These are phyloP conservation scores for Pseudogymnoascus sp. DNA, from an alignment of 2,329 filamentous ascomycete species.

Conservation along the genomic window DNA sequence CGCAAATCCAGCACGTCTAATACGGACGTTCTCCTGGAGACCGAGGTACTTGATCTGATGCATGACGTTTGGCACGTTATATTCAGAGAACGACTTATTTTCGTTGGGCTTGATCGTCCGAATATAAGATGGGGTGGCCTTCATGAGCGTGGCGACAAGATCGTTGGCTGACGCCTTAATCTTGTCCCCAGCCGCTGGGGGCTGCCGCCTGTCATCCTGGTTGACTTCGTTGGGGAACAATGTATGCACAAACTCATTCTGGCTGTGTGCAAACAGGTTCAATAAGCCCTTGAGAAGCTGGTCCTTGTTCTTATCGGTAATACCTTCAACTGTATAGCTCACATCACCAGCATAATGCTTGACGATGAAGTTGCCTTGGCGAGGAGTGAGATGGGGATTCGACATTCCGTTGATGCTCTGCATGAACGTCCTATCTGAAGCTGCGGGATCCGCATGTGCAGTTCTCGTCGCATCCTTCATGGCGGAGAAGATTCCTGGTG, in stretches of 20 bases:
- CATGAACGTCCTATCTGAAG: constrained; percentile 93
- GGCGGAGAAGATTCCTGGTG: constrained; percentile 87
- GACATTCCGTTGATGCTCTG: constrained; percentile 85
- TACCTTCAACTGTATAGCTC: constrained; percentile 85
- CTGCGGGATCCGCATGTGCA: constrained; percentile 89
- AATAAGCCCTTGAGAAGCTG: constrained; percentile 89
- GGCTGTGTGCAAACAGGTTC: constrained; percentile 74
- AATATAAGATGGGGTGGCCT: constrained; percentile 94
- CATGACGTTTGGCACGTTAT: constrained; percentile 83
- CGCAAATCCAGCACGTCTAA: constrained; percentile 90
- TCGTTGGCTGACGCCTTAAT: constrained; percentile 94
- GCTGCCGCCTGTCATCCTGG: constrained; percentile 88
- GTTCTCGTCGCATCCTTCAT: constrained; percentile 97
- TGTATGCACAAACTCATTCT: constrained; percentile 77
- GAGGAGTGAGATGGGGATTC: constrained; percentile 82
- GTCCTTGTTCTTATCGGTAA: constrained; percentile 99
- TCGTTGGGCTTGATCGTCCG: constrained; percentile 99
- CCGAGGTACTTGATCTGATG: constrained; percentile 99
- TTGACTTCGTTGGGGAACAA: constrained; percentile 91
- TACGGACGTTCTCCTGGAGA: constrained; percentile 98
- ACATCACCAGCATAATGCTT: constrained; percentile 99
- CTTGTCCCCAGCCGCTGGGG: constrained; percentile 91
- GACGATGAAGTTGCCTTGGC: constrained; percentile 94
- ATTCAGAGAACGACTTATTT: constrained; percentile 92
- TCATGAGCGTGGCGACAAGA: constrained; percentile 90